Evolutionary conservation across 2,329 filamentous ascomycete species (phyloP).

Genomic region (Colletotrichum tropicicola): DNA sequence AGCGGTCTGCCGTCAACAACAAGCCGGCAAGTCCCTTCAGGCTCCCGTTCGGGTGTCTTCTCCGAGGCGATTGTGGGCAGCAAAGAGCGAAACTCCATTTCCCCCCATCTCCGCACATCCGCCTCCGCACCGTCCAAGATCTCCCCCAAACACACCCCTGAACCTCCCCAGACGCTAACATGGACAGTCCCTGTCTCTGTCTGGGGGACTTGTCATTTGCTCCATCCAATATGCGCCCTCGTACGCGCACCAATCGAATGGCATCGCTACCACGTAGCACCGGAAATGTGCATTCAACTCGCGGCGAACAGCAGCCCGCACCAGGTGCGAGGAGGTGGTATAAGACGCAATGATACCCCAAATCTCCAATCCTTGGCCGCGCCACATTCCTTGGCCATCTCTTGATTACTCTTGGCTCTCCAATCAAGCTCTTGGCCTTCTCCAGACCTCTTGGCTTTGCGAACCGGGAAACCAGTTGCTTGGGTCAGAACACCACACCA

Average conservation of each 20-base stretch:
- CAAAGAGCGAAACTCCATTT: too few species aligned
- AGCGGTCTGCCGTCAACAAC: too few species aligned
- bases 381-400: not conserved
- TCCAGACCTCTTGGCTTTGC: not conserved
- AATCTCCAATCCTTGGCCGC: not conserved
- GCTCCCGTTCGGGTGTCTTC: too few species aligned
- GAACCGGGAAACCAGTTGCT: not conserved
- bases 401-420: not conserved
- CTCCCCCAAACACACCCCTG: not conserved
- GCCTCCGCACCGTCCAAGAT: not conserved
- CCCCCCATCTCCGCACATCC: too few species aligned
- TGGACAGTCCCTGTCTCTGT: not conserved
- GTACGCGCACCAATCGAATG: conserved; percentile 1
- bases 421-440: not conserved
- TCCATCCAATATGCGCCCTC: not conserved
- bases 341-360: not conserved
- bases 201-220: not conserved
- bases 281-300: not conserved
- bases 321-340: not conserved
- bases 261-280: not conserved
- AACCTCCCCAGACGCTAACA: not conserved
- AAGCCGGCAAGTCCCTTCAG: too few species aligned
- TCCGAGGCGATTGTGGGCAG: too few species aligned
- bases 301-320: not conserved
- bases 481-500: not conserved